phyloP scores from a whole-genome alignment of 495 filamentous ascomycete species.

The Tuber borchii region DNA sequence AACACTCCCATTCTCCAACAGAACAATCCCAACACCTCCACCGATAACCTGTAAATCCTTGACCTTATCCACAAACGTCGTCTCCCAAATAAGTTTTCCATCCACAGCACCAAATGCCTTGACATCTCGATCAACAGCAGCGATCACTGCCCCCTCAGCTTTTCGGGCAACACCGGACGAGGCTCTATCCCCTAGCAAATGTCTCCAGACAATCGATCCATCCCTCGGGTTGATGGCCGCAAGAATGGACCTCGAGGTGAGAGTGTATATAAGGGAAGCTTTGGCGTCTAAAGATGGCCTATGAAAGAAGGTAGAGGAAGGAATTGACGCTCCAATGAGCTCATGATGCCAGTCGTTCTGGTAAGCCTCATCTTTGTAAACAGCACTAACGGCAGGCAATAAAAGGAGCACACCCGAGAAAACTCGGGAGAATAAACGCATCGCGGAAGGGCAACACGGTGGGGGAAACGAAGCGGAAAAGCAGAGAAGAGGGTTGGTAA shows the following conservation, averaged over 20 bases:
- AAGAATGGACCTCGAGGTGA: constrained; percentile 71
- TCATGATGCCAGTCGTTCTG: constrained; percentile 89
- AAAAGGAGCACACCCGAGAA: background rate
- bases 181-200: constrained; percentile 52
- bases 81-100: constrained; percentile 70
- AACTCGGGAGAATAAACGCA: background rate
- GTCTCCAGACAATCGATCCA: constrained; percentile 80
- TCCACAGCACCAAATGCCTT: constrained; percentile 77
- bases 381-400: constrained; percentile 49
- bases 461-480: background rate
- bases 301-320: constrained; percentile 89
- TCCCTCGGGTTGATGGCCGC: constrained; percentile 85
- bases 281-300: constrained; percentile 69
- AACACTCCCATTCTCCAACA: constrained; percentile 61
- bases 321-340: constrained; percentile 72
- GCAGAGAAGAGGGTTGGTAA: background rate
- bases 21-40: constrained; percentile 65
- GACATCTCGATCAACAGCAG: constrained; percentile 60
- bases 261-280: constrained; percentile 83
- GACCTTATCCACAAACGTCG: constrained; percentile 53
- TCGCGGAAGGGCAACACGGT: background rate
- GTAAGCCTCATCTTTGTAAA: constrained; percentile 86
- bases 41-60: constrained; percentile 75
- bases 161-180: constrained; percentile 57
- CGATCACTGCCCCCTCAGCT: constrained; percentile 66